Evolutionary conservation across 2,329 filamentous ascomycete genomes (phyloP).

Genomic region (Raffaelea ambrosiae): DNA sequence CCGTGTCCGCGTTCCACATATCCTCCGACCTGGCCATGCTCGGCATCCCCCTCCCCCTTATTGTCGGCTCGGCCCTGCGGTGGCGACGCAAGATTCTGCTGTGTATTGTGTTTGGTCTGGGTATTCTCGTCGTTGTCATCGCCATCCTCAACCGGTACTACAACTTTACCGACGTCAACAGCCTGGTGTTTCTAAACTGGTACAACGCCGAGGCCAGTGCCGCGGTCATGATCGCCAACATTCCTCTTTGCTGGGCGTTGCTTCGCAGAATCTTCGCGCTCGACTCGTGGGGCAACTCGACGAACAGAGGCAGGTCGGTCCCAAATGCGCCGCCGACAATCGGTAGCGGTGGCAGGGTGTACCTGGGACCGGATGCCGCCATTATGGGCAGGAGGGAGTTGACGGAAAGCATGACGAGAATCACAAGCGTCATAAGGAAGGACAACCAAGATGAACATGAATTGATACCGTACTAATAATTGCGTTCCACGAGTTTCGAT

Average conservation of each 20-base stretch:
- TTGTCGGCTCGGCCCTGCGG: slow-evolving; percentile 30
- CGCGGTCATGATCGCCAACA: slow-evolving; percentile 50
- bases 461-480: too few species aligned
- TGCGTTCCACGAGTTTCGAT: too few species aligned
- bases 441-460: too few species aligned
- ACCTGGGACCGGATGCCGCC: too few species aligned
- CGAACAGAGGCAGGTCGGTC: not conserved
- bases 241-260: slow-evolving; percentile 51
- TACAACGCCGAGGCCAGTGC: slow-evolving; percentile 52
- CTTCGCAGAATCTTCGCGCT: slow-evolving; percentile 32
- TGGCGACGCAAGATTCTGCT: slow-evolving; percentile 37
- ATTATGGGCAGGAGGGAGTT: too few species aligned
- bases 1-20: slow-evolving; percentile 37
- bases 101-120: slow-evolving; percentile 46
- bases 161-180: slow-evolving; percentile 48
- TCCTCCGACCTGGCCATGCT: slow-evolving; percentile 35
- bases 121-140: slow-evolving; percentile 44
- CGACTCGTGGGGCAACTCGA: slow-evolving; percentile 12
- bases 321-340: not conserved
- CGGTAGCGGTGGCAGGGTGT: not conserved
- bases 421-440: too few species aligned
- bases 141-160: slow-evolving; percentile 54
- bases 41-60: slow-evolving; percentile 34
- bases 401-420: too few species aligned
- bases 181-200: slow-evolving; percentile 49